Percentiles rank a stretch among this genome's conserved stretches.
Conservation (phyloP, 2,329 filamentous ascomycete species). For the Exutisphaerella laricina region DNA sequence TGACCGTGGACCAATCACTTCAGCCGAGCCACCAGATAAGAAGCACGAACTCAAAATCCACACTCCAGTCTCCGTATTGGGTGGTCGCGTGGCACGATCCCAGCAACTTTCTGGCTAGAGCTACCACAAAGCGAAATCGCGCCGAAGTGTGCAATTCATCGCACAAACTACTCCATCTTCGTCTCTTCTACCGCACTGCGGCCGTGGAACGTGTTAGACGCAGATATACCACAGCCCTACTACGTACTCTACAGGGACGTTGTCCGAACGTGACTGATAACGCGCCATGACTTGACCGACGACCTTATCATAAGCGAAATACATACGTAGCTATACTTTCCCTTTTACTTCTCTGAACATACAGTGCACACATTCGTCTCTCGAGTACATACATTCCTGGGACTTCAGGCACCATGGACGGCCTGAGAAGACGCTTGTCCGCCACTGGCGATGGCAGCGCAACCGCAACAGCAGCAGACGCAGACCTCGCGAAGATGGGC, state of each 20-base stretch:
- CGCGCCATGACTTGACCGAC: neutral
- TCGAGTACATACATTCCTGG: no score
- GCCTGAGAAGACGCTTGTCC: conserved; percentile 16
- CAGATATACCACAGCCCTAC: neutral
- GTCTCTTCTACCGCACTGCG: neutral
- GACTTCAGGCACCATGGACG: conserved; percentile 18
- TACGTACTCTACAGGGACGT: neutral
- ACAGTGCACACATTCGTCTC: neutral
- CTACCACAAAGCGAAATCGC: conserved; percentile 2
- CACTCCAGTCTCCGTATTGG: no score
- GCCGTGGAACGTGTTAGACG: neutral
- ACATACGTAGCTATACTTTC: no score
- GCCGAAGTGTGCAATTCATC: neutral
- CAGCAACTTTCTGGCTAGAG: neutral
- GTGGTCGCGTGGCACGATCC: no score
- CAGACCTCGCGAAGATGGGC: conserved; percentile 59
- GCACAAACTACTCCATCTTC: neutral
- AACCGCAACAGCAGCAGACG: conserved; percentile 48
- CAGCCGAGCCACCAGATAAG: no score
- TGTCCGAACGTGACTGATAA: conserved; percentile 1
- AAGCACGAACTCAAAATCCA: no score
- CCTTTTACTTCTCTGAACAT: neutral
- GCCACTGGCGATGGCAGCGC: neutral
- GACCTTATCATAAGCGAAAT: neutral
- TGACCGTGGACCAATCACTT: no score